Percentiles rank a stretch among this genome's conserved stretches.
phyloP scores from a whole-genome alignment of 495 filamentous ascomycete species.

The Penicillium argentinense region DNA sequence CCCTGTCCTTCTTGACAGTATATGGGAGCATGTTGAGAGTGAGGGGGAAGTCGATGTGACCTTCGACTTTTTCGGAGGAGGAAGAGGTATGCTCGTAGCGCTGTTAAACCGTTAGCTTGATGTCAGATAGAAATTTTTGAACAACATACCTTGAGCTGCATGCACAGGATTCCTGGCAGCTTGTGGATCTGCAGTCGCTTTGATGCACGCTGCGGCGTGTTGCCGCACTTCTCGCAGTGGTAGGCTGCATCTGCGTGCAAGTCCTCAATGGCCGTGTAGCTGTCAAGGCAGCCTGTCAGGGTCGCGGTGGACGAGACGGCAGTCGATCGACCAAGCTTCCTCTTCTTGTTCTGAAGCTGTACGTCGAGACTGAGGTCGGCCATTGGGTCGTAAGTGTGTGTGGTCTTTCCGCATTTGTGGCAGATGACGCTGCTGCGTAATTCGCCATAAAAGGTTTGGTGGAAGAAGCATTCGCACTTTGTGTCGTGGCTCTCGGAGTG shows the following conservation, averaged over 20 bases:
- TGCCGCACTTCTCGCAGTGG: slow-evolving; percentile 73
- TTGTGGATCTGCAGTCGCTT: slow-evolving; percentile 78
- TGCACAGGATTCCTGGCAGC: slow-evolving; percentile 81
- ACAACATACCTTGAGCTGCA: slow-evolving; percentile 77
- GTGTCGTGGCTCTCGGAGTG: slow-evolving; percentile 54
- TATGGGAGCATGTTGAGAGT: slow-evolving; percentile 85
- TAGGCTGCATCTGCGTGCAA: slow-evolving; percentile 70
- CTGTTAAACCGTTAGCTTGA: slow-evolving; percentile 37
- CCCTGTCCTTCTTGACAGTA: slow-evolving; percentile 58
- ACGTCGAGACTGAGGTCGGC: slow-evolving; percentile 84
- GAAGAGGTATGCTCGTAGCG: slow-evolving; percentile 74
- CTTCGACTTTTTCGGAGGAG: slow-evolving; percentile 74
- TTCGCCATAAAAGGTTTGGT: slow-evolving; percentile 85
- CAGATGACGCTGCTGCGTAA: slow-evolving; percentile 85
- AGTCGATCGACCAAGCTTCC: slow-evolving; percentile 44
- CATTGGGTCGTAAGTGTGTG: slow-evolving; percentile 77
- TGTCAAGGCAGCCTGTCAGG: slow-evolving; percentile 74
- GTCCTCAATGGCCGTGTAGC: slow-evolving; percentile 71
- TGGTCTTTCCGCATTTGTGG: slow-evolving; percentile 74
- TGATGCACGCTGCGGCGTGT: slow-evolving; percentile 65
- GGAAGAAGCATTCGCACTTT: slow-evolving; percentile 80
- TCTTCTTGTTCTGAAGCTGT: slow-evolving; percentile 54
- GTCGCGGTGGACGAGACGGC: slow-evolving; percentile 47
- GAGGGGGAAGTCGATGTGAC: slow-evolving; percentile 79
- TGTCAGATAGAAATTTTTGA: background rate